A percentile compares a stretch with the other conserved stretches of the same genome.
Evolutionary conservation across 306 rosid species (phyloP).

Genomic region (Sechiopsis laciniata): DNA sequence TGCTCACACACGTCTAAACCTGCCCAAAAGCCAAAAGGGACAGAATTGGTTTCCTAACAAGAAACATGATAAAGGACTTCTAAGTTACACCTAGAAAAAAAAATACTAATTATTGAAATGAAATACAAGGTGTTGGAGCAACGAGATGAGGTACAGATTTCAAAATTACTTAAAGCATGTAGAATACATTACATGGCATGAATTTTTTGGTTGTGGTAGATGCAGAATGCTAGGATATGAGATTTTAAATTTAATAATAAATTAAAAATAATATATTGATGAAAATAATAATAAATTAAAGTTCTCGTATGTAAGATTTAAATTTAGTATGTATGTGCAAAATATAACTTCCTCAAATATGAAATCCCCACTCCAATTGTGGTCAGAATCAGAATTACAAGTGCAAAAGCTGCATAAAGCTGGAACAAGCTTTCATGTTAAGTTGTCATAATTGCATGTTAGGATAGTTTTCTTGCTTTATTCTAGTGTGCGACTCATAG

Average conservation of each 20-base stretch:
- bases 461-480: too few species aligned
- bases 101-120: neutral
- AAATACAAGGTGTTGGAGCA: slow-evolving; percentile 3
- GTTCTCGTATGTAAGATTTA: neutral
- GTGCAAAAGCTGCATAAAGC: neutral
- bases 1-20: slow-evolving; percentile 92
- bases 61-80: neutral
- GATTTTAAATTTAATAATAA: neutral
- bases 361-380: neutral
- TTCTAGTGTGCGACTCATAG: too few species aligned
- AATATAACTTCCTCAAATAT: neutral
- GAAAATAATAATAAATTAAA: neutral
- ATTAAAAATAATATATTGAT: neutral
- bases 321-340: neutral
- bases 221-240: neutral
- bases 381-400: neutral
- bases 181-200: neutral
- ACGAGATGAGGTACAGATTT: neutral
- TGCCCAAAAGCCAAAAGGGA: slow-evolving; percentile 25
- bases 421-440: too few species aligned
- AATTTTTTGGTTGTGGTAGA: neutral
- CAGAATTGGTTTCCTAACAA: slow-evolving; percentile 17
- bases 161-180: neutral
- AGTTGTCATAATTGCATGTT: too few species aligned
- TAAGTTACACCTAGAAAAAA: neutral